Evolutionary conservation across 257 asterid genomes (phyloP).

Genomic region (Leonotis leonurus): DNA sequence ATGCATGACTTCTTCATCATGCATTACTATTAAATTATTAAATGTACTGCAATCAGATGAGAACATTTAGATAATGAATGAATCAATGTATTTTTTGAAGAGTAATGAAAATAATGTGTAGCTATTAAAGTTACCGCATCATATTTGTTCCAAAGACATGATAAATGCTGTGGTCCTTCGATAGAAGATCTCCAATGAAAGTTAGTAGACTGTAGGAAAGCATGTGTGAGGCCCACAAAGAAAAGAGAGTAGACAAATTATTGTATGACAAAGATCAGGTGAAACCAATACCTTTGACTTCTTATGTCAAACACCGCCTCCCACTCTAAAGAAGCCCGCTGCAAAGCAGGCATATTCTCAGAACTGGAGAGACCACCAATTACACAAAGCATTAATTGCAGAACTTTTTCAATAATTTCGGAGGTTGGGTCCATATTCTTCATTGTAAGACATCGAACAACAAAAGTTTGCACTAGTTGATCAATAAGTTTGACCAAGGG

Average conservation of each 20-base stretch:
- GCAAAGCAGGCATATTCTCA: slow-evolving; percentile 31
- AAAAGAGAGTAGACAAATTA: slow-evolving; percentile 2
- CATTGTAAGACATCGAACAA: slow-evolving; percentile 29
- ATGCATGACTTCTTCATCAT: slow-evolving; percentile 50
- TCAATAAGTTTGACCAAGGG: slow-evolving; percentile 45
- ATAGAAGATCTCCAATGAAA: slow-evolving; percentile 52
- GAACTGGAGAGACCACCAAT: slow-evolving; percentile 51
- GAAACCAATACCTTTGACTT: slow-evolving; percentile 55
- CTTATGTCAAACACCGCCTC: slow-evolving; percentile 49
- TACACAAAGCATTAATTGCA: slow-evolving; percentile 49
- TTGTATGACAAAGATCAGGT: slow-evolving; percentile 13
- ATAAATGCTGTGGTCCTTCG: slow-evolving; percentile 42
- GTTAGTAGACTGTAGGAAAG: slow-evolving; percentile 49
- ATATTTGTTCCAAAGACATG: slow-evolving; percentile 44
- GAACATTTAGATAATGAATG: slow-evolving; percentile 10
- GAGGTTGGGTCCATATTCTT: slow-evolving; percentile 29
- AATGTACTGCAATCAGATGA: slow-evolving; percentile 61
- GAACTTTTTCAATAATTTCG: slow-evolving; percentile 44
- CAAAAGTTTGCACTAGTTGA: slow-evolving; percentile 44
- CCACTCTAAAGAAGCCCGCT: slow-evolving; percentile 46
- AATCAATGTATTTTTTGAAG: too few species aligned
- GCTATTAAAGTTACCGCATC: slow-evolving; percentile 41
- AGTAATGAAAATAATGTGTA: neutral
- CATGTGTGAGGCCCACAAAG: slow-evolving; percentile 7
- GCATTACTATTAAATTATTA: slow-evolving; percentile 47